Percentiles rank a stretch among this genome's conserved stretches.
Evolutionary conservation across 2,329 filamentous ascomycete genomes (phyloP).

Genomic region (Geosmithia putterillii): DNA sequence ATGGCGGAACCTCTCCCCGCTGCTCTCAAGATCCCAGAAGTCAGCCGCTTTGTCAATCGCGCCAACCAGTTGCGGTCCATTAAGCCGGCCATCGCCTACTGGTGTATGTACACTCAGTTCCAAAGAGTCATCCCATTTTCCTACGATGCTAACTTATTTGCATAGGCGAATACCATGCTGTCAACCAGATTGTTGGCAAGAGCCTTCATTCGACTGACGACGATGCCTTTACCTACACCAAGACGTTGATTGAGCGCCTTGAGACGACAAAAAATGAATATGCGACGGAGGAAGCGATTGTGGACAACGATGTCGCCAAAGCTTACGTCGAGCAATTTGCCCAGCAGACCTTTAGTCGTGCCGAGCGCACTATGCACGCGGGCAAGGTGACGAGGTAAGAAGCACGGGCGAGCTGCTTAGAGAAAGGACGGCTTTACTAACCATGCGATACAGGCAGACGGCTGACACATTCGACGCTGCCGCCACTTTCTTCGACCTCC

Average conservation of each 20-base stretch:
- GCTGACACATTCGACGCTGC: conserved; percentile 90
- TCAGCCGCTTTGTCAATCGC: conserved; percentile 72
- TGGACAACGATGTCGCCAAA: conserved; percentile 75
- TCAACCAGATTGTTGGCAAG: conserved; percentile 79
- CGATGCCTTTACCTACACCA: conserved; percentile 72
- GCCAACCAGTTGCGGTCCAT: conserved; percentile 73
- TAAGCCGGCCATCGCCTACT: conserved; percentile 86
- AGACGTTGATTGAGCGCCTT: conserved; percentile 77
- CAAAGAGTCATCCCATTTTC: neutral
- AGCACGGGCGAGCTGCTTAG: neutral
- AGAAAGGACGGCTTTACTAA: neutral
- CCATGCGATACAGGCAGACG: conserved; percentile 52
- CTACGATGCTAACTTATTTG: neutral
- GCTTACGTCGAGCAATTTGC: conserved; percentile 94
- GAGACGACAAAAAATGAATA: conserved; percentile 53
- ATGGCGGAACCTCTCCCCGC: conserved; percentile 50
- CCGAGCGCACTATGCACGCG: conserved; percentile 68
- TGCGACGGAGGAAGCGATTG: conserved; percentile 67
- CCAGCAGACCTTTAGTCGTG: conserved; percentile 73
- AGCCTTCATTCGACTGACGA: conserved; percentile 67
- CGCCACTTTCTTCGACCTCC: conserved; percentile 80
- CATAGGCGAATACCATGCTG: conserved; percentile 77
- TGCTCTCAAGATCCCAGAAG: conserved; percentile 62
- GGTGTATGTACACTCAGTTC: conserved; percentile 53
- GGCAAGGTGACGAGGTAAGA: conserved; percentile 69